Percentiles rank a stretch among this genome's conserved stretches.
Conservation (phyloP, 495 filamentous ascomycete genomes). For the Daldinia grandis region DNA sequence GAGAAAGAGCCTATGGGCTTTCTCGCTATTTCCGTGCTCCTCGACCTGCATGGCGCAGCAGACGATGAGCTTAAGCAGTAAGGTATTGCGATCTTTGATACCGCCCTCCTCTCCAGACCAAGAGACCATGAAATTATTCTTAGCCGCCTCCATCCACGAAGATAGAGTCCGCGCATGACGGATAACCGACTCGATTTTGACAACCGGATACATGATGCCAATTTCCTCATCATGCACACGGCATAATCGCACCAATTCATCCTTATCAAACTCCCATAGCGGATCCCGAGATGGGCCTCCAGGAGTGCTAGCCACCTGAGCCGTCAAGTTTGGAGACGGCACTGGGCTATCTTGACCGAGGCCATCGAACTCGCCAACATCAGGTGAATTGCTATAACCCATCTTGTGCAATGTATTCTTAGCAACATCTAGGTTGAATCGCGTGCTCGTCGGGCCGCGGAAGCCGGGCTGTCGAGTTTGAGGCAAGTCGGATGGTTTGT, state of each 20-base stretch:
- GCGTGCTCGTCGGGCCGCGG: constrained; percentile 84
- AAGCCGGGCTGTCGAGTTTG: constrained; percentile 68
- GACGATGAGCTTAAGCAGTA: constrained; percentile 79
- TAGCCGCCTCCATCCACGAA: constrained; percentile 68
- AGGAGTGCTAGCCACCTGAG: constrained; percentile 51
- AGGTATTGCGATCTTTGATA: constrained; percentile 72
- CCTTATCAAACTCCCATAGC: constrained; percentile 74
- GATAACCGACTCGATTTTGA: constrained; percentile 73
- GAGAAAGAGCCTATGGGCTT: constrained; percentile 73
- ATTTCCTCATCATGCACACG: constrained; percentile 83
- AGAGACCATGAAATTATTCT: constrained; percentile 40
- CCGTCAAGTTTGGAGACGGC: constrained; percentile 51
- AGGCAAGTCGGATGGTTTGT: constrained; percentile 38
- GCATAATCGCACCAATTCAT: constrained; percentile 76
- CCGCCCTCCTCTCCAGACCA: constrained; percentile 60
- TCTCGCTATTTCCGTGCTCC: constrained; percentile 76
- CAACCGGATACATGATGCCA: constrained; percentile 84
- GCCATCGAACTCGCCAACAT: constrained; percentile 67
- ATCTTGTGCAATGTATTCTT: constrained; percentile 88
- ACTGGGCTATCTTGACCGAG: constrained; percentile 64
- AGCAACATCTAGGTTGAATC: constrained; percentile 86
- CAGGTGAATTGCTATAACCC: constrained; percentile 72
- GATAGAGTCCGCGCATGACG: constrained; percentile 71
- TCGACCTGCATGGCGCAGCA: constrained; percentile 78
- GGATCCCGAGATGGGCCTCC: constrained; percentile 65